A percentile compares a stretch with the other conserved stretches of the same genome.
These are phyloP conservation scores for Sindora glabra DNA, from an alignment of 306 rosid species.

Conservation along the genomic window DNA sequence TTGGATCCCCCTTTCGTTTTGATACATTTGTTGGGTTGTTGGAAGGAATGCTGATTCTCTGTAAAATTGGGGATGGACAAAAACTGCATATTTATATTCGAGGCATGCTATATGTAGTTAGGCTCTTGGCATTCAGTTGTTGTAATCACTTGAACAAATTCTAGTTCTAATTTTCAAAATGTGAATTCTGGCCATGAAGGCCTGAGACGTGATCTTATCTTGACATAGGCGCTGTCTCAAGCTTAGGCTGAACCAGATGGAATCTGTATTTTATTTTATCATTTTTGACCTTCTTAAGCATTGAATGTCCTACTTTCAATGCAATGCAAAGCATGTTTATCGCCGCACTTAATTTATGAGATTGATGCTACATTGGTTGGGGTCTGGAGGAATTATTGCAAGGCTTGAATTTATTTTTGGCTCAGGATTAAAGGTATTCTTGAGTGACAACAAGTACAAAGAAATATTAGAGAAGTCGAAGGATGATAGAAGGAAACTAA, in stretches of 20 bases:
- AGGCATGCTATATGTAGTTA: slow-evolving; percentile 10
- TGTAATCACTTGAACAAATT: background rate
- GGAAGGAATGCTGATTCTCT: slow-evolving; percentile 36
- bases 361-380: too few relatives aligned
- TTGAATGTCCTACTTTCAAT: too few relatives aligned
- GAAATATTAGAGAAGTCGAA: too few relatives aligned
- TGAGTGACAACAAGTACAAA: too few relatives aligned
- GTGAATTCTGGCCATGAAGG: background rate
- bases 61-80: slow-evolving; percentile 52
- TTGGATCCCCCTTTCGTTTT: slow-evolving; percentile 34
- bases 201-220: background rate
- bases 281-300: background rate
- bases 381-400: too few relatives aligned
- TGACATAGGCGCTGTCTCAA: background rate
- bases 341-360: too few relatives aligned
- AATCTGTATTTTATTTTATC: background rate
- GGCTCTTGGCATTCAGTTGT: slow-evolving; percentile 4
- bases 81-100: slow-evolving; percentile 38
- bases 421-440: too few relatives aligned
- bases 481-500: too few relatives aligned
- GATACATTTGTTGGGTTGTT: slow-evolving; percentile 26
- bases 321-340: too few relatives aligned
- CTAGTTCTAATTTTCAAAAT: background rate
- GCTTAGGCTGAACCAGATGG: background rate
- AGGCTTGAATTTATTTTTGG: too few relatives aligned